Evolutionary conservation across 768 basidiomycete species (phyloP).

Genomic region (Lepiota brunneoincarnata): DNA sequence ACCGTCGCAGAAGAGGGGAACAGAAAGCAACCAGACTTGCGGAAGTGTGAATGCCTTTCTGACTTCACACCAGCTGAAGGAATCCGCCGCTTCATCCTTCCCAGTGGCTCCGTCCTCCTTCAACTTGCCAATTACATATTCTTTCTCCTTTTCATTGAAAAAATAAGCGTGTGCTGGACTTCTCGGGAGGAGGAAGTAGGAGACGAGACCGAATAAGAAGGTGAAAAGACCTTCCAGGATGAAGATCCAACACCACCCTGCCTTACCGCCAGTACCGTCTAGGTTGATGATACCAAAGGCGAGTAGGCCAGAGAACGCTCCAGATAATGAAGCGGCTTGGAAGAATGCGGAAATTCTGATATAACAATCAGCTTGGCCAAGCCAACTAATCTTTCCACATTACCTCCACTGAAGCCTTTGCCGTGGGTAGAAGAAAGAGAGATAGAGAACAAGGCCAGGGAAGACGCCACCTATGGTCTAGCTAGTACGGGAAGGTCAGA

Average conservation of each 20-base stretch:
- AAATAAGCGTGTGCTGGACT: conserved; percentile 41
- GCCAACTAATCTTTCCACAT: conserved; percentile 4
- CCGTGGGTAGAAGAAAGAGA: conserved; percentile 56
- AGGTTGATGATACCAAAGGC: conserved; percentile 65
- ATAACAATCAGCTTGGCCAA: conserved; percentile 22
- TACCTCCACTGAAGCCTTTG: conserved; percentile 47
- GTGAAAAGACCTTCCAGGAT: conserved; percentile 69
- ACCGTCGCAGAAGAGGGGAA: conserved; percentile 55
- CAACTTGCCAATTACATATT: conserved; percentile 39
- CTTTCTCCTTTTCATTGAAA: conserved; percentile 47
- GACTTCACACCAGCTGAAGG: conserved; percentile 60
- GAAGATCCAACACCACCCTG: conserved; percentile 72
- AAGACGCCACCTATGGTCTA: conserved; percentile 47
- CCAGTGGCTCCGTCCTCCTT: conserved; percentile 39
- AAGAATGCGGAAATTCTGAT: conserved; percentile 47
- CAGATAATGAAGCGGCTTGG: conserved; percentile 54
- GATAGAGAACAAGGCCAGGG: conserved; percentile 55
- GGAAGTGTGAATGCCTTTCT: conserved; percentile 43
- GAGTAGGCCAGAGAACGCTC: conserved; percentile 68
- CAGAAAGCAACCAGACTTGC: conserved; percentile 51
- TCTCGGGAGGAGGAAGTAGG: conserved; percentile 44
- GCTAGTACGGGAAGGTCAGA: not conserved
- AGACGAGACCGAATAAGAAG: conserved; percentile 47
- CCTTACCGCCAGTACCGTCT: conserved; percentile 48
- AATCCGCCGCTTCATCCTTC: conserved; percentile 32